phyloP scores from a whole-genome alignment of 2,329 filamentous ascomycete genomes.

The Colletotrichum endophyticum region DNA sequence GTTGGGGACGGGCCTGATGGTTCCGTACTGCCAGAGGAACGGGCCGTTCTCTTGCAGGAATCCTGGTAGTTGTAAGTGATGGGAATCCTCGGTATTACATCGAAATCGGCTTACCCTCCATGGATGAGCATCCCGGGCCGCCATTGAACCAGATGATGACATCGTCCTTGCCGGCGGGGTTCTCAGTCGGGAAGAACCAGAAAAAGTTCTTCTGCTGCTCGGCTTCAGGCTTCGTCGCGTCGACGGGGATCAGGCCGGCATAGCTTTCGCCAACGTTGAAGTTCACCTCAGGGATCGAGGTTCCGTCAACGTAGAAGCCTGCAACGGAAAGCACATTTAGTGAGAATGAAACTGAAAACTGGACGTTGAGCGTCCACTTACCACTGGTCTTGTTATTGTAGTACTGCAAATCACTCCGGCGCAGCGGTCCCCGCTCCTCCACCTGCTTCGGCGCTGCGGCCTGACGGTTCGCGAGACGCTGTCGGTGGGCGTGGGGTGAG shows the following conservation, averaged over 20 bases:
- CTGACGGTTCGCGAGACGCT: background rate
- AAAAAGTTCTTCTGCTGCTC: conserved; percentile 71
- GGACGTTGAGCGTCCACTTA: background rate
- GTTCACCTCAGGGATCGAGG: conserved; percentile 67
- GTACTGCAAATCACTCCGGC: background rate
- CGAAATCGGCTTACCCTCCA: conserved; percentile 70
- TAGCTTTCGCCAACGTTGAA: conserved; percentile 74
- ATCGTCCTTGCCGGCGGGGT: conserved; percentile 89
- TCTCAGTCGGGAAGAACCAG: conserved; percentile 95
- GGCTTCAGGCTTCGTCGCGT: conserved; percentile 49
- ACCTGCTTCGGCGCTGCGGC: background rate
- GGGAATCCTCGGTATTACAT: background rate
- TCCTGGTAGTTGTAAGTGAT: conserved; percentile 38
- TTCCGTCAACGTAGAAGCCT: conserved; percentile 71
- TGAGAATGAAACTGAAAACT: fast-evolving
- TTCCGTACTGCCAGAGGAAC: conserved; percentile 74
- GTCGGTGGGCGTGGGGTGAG: background rate
- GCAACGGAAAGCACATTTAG: fast-evolving
- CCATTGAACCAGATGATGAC: conserved; percentile 98
- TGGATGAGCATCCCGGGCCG: conserved; percentile 94
- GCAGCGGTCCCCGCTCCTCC: background rate
- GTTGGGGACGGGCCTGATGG: conserved; percentile 70
- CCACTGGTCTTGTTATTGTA: conserved; percentile 9
- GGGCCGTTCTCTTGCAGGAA: conserved; percentile 85
- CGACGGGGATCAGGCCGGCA: conserved; percentile 65